phyloP scores from a whole-genome alignment of 768 basidiomycete species.

The Suillus alpinus region DNA sequence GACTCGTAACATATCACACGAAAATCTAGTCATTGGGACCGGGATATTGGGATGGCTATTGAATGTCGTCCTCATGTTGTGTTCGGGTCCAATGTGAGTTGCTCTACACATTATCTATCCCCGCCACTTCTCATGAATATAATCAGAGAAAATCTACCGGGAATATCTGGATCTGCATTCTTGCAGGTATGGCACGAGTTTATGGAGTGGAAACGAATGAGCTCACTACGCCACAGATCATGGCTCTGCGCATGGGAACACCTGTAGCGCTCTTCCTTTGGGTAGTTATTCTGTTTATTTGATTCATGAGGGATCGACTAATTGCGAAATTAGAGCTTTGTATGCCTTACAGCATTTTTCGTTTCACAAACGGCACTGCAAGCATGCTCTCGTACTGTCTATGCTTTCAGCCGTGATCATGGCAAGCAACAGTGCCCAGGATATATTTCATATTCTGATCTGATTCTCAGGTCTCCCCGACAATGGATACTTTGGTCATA shows the following conservation, averaged over 20 bases:
- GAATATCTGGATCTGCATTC: slow-evolving; percentile 69
- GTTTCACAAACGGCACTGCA: slow-evolving; percentile 80
- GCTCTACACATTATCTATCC: background rate
- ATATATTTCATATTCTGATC: slow-evolving; percentile 1
- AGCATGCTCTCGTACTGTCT: slow-evolving; percentile 77
- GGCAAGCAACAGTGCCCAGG: slow-evolving; percentile 35
- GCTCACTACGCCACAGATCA: slow-evolving; percentile 48
- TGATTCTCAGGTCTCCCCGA: slow-evolving; percentile 62
- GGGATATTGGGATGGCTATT: slow-evolving; percentile 81
- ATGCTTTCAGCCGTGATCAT: slow-evolving; percentile 81
- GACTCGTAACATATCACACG: background rate
- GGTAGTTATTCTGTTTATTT: slow-evolving; percentile 37
- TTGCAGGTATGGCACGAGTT: slow-evolving; percentile 45
- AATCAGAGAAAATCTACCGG: slow-evolving; percentile 60
- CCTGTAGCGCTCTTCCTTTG: slow-evolving; percentile 75
- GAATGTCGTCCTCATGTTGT: slow-evolving; percentile 84
- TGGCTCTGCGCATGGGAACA: slow-evolving; percentile 73
- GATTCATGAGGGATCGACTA: background rate
- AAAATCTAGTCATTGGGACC: slow-evolving; percentile 59
- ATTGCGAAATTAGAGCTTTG: slow-evolving; percentile 47
- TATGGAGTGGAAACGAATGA: background rate
- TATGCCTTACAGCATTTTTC: slow-evolving; percentile 86
- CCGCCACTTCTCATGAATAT: background rate
- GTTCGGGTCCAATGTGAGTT: slow-evolving; percentile 71
- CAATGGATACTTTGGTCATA: slow-evolving; percentile 70